Base-by-base conservation (phyloP, 352 stramenopile species). In the Peronospora tabacina region DNA sequence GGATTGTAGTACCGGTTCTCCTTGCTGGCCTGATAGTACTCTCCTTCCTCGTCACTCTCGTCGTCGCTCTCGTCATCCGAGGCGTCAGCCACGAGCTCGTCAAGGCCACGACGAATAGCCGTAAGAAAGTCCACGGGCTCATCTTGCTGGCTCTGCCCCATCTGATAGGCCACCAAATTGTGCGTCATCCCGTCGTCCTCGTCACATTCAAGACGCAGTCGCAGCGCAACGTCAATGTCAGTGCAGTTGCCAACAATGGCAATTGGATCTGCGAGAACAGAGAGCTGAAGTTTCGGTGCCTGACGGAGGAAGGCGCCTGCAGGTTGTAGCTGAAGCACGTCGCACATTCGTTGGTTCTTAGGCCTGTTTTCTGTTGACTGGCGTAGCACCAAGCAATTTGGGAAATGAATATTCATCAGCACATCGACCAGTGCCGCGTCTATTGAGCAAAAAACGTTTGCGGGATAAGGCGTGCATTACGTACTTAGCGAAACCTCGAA, bases 1-100 rank as follows among this genome's bases (percentile, higher is more conserved):
- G 64, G 64, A 12, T 52, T 63, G 56, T 73, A 73, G 41, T 70
- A 73, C n/a, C 49, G 62, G 52, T 70, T 67, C 28, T 57, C 60
- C 20, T 48, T 61, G 29, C 38, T 66, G 26, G 55, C 37, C 39
- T 72, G 55, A 49, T 72, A 72, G 38, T 72, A 72, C 30, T 36
- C 32, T 10, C 41, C 41, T 16, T 66, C 63, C 13, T 61, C 60
- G 26, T 68, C 60, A 13, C 37, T 50, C 20, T 67, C 60, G 1
- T 66, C 56, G 7, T 64, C 52, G 11, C 66, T 55, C 0, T 57
- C 44, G 3, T 63, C 59, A 5, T 61, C 51, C 13, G 40, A 45
- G 2, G 26, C 32, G 7, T 68, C 63, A 5, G 15, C 17, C 10
- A 10, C 44, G 19, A 67, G 39, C 17, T 67, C 56, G 15, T 73